A percentile compares a stretch with the other conserved stretches of the same genome.
These are phyloP conservation scores for Circinella minor DNA, from an alignment of 371 early-diverging fungal genomes.

Conservation along the genomic window DNA sequence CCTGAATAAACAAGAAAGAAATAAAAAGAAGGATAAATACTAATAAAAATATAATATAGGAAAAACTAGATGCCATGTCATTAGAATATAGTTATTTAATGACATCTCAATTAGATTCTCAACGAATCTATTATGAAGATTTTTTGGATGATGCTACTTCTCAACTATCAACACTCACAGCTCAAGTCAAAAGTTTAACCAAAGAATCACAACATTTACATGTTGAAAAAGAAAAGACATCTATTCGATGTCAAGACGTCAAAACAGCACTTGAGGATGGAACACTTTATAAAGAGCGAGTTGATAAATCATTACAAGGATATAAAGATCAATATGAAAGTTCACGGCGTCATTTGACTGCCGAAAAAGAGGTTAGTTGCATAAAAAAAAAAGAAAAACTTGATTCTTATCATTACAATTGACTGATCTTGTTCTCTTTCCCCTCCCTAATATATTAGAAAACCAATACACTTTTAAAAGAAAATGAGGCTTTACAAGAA, in stretches of 20 bases:
- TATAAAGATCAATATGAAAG: background rate
- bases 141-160: slow-evolving; percentile 60
- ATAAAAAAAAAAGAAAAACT: too few species aligned
- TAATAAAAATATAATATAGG: slow-evolving; percentile 29
- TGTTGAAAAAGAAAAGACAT: slow-evolving; percentile 14
- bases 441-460: slow-evolving; percentile 15
- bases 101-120: slow-evolving; percentile 84
- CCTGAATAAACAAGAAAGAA: too few species aligned
- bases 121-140: slow-evolving; percentile 82
- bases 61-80: slow-evolving; percentile 76
- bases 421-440: background rate
- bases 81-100: slow-evolving; percentile 80
- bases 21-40: too few species aligned
- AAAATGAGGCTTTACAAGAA: slow-evolving; percentile 32
- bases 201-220: slow-evolving; percentile 20
- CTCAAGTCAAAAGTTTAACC: slow-evolving; percentile 15
- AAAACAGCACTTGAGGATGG: background rate
- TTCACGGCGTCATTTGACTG: background rate
- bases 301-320: background rate
- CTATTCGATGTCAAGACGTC: background rate
- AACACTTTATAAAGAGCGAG: background rate
- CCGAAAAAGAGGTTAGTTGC: background rate
- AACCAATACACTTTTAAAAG: slow-evolving; percentile 27
- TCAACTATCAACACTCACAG: slow-evolving; percentile 44
- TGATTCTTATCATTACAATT: too few species aligned